These are phyloP conservation scores for Euryodendron excelsum DNA, from an alignment of 148 eudicot genomes.

Conservation along the genomic window DNA sequence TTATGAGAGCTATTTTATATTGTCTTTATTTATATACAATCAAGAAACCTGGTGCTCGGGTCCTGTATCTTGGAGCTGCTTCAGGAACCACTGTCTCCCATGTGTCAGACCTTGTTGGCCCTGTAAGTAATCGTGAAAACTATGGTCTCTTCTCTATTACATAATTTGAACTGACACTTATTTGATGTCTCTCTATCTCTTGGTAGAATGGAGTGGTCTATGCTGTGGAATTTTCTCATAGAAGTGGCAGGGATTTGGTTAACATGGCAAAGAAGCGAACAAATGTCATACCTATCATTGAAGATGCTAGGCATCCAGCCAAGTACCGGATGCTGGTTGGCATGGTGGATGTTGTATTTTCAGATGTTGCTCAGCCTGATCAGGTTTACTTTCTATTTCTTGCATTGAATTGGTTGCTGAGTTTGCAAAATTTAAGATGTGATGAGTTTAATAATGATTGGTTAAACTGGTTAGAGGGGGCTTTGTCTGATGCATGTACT, in stretches of 20 bases:
- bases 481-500: no score
- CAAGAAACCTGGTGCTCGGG: slow-evolving; percentile 78
- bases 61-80: slow-evolving; percentile 97
- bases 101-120: slow-evolving; percentile 89
- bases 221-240: slow-evolving; percentile 91
- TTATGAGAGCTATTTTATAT: neutral
- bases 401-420: neutral
- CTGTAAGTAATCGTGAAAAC: slow-evolving; percentile 44
- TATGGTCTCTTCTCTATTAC: neutral
- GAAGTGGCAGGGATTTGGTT: slow-evolving; percentile 96
- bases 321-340: slow-evolving; percentile 94
- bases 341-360: slow-evolving; percentile 94
- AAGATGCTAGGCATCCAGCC: slow-evolving; percentile 97
- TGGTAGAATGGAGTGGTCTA: slow-evolving; percentile 80
- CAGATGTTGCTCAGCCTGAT: slow-evolving; percentile 99
- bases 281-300: slow-evolving; percentile 92
- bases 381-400: slow-evolving; percentile 53
- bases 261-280: slow-evolving; percentile 99
- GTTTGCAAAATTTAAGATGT: neutral
- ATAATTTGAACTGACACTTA: neutral
- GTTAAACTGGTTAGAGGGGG: no score
- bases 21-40: neutral
- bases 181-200: neutral
- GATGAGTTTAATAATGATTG: neutral
- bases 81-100: slow-evolving; percentile 96